These are phyloP conservation scores for Ettlia oleoabundans DNA, from an alignment of 139 green algal genomes.

Conservation along the genomic window DNA sequence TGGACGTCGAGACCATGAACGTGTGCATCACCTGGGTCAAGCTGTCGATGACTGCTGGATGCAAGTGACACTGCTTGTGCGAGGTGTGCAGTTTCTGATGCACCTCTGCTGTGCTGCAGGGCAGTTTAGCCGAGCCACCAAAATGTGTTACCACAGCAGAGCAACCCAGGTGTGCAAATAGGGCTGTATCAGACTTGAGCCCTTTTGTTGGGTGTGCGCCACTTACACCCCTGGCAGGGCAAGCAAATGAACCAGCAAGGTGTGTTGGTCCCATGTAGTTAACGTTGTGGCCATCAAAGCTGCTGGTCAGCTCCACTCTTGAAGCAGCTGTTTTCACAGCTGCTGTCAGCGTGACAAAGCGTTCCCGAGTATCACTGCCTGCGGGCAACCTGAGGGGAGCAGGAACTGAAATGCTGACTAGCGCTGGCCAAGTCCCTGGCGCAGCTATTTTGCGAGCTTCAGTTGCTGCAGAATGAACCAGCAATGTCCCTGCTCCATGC, in stretches of 20 bases:
- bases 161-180: no score
- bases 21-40: conserved; percentile 20
- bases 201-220: no score
- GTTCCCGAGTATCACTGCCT: neutral
- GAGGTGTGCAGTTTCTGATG: neutral
- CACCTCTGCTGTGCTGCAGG: neutral
- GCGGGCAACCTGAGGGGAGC: neutral
- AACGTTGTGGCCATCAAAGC: neutral
- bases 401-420: conserved; percentile 52
- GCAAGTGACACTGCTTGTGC: conserved; percentile 9
- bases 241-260: neutral
- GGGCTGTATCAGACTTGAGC: no score
- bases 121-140: neutral
- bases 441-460: neutral
- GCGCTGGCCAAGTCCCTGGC: no score
- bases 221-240: neutral
- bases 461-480: neutral
- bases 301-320: neutral
- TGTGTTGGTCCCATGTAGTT: no score
- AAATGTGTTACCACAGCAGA: no score
- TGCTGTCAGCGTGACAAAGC: neutral
- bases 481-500: neutral
- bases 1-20: no score
- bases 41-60: conserved; percentile 37
- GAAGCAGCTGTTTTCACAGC: neutral